phyloP scores from a whole-genome alignment of 2,329 filamentous ascomycete species.

The Niveomyces coronatus region DNA sequence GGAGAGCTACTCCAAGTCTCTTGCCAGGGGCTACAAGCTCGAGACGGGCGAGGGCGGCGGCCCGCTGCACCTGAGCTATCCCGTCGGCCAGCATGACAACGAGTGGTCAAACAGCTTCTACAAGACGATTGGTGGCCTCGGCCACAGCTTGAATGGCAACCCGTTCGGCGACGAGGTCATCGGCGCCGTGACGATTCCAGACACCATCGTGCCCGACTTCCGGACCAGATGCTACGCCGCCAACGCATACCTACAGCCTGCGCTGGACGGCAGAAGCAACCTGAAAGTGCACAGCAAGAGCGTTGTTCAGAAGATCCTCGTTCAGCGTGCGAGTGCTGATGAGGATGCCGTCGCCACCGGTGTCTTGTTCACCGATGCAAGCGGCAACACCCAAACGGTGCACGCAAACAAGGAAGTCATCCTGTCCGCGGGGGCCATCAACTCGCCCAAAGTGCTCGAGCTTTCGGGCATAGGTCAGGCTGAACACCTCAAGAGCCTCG shows the following conservation, averaged over 20 bases:
- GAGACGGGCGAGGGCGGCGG: neutral
- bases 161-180: conserved; percentile 15
- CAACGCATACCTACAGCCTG: conserved; percentile 17
- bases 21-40: neutral
- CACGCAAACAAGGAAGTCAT: conserved; percentile 29
- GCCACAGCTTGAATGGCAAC: neutral
- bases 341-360: conserved; percentile 13
- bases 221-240: conserved; percentile 16
- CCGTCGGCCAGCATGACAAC: neutral
- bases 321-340: conserved; percentile 10
- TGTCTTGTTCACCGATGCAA: conserved; percentile 13
- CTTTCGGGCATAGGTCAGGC: conserved; percentile 30
- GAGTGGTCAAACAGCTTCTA: neutral
- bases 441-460: conserved; percentile 32
- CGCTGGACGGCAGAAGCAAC: conserved; percentile 14
- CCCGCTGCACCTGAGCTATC: neutral
- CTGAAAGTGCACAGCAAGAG: conserved; percentile 15
- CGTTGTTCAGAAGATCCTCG: conserved; percentile 15
- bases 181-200: conserved; percentile 15
- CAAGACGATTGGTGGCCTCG: neutral
- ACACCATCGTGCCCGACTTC: conserved; percentile 15
- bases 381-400: conserved; percentile 7
- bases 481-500: conserved; percentile 22
- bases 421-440: conserved; percentile 30
- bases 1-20: conserved; percentile 11